These are phyloP conservation scores for Penicillium sumatraense DNA, from an alignment of 2,329 filamentous ascomycete species.

Conservation along the genomic window DNA sequence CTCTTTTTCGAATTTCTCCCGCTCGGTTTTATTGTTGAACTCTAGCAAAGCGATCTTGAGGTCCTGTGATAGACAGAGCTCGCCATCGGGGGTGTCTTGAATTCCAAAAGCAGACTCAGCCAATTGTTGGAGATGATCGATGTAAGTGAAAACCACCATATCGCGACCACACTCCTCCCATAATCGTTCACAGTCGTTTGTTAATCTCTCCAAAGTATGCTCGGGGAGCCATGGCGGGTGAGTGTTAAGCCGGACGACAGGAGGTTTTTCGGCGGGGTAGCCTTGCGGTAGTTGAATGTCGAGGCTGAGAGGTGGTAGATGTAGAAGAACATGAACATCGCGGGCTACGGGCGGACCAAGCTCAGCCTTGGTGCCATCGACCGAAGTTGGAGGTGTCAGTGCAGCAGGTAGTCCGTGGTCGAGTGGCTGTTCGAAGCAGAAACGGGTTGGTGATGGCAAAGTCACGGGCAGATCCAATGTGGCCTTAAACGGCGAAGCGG, in stretches of 20 bases:
- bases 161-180: constrained; percentile 66
- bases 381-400: constrained; percentile 48
- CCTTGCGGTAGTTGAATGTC: constrained; percentile 57
- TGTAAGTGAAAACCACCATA: constrained; percentile 63
- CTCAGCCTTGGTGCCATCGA: constrained; percentile 37
- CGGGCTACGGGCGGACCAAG: constrained; percentile 25
- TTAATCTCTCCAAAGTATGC: constrained; percentile 49
- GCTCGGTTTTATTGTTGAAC: constrained; percentile 75
- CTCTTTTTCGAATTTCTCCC: constrained; percentile 75
- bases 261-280: constrained; percentile 60
- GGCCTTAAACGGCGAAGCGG: constrained; percentile 52
- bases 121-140: constrained; percentile 63
- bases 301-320: constrained; percentile 62
- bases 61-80: constrained; percentile 53
- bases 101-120: constrained; percentile 61
- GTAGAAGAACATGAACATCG: constrained; percentile 54
- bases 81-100: constrained; percentile 40
- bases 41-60: constrained; percentile 74
- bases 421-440: constrained; percentile 45
- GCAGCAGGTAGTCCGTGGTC: constrained; percentile 40
- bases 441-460: constrained; percentile 57
- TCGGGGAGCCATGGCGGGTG: constrained; percentile 59
- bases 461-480: constrained; percentile 61
- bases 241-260: constrained; percentile 54
- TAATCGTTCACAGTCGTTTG: constrained; percentile 52